phyloP scores from a whole-genome alignment of 345 rosid genomes.

The Eucalyptus curtisii region DNA sequence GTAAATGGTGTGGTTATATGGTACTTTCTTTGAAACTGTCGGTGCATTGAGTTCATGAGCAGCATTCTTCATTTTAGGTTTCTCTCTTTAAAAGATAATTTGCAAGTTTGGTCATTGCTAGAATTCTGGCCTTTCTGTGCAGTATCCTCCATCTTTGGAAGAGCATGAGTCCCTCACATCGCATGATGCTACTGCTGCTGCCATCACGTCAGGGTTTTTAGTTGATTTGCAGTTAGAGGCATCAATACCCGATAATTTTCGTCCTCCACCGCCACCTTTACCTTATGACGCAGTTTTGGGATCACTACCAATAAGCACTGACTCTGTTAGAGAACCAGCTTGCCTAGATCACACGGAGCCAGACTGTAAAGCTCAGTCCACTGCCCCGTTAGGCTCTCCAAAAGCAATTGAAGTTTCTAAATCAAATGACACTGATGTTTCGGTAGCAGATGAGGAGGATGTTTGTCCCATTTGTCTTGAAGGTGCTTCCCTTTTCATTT shows the following conservation, averaged over 20 bases:
- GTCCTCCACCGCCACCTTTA: slow-evolving; percentile 66
- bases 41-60: neutral
- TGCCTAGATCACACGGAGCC: slow-evolving; percentile 36
- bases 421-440: slow-evolving; percentile 8
- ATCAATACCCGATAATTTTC: slow-evolving; percentile 55
- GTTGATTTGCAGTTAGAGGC: slow-evolving; percentile 45
- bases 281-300: slow-evolving; percentile 56
- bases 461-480: slow-evolving; percentile 84
- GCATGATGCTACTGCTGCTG: slow-evolving; percentile 20
- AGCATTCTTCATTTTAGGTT: neutral
- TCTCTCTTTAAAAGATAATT: neutral
- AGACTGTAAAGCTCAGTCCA: slow-evolving; percentile 34
- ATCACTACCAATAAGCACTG: slow-evolving; percentile 22
- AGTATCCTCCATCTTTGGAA: slow-evolving; percentile 55
- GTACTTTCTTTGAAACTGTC: neutral
- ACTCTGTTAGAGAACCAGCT: slow-evolving; percentile 13
- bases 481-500: slow-evolving; percentile 21
- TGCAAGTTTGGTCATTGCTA: neutral
- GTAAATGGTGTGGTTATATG: neutral
- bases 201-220: slow-evolving; percentile 44
- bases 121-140: slow-evolving; percentile 4
- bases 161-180: slow-evolving; percentile 33
- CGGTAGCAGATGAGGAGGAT: slow-evolving; percentile 57
- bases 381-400: slow-evolving; percentile 31
- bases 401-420: slow-evolving; percentile 33